A percentile compares a stretch with the other conserved stretches of the same genome.
Evolutionary conservation across 1,284 basidiomycete species (phyloP).

Genomic region (Cutaneotrichosporon cyanovorans): DNA sequence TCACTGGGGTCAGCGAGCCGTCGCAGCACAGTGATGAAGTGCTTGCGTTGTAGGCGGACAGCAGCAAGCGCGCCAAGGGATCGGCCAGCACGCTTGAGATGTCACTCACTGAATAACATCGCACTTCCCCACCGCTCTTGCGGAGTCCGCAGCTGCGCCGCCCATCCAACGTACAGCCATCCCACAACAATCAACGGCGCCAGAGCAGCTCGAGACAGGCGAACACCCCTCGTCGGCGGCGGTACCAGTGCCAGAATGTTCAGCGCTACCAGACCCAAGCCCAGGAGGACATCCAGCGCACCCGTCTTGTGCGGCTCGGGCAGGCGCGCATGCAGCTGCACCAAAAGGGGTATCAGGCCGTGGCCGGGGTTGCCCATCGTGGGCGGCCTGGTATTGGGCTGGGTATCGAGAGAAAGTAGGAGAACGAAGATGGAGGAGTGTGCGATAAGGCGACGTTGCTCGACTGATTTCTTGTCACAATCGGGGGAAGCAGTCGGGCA

Average conservation of each 20-base stretch:
- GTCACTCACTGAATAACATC: constrained; percentile 1
- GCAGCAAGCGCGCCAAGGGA: too few relatives aligned
- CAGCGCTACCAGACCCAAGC: constrained; percentile 4
- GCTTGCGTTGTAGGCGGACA: too few relatives aligned
- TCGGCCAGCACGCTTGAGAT: neutral
- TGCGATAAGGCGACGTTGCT: too few relatives aligned
- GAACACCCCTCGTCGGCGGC: constrained; percentile 22
- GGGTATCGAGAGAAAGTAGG: too few relatives aligned
- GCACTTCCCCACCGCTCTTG: constrained; percentile 27
- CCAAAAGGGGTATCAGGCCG: too few relatives aligned
- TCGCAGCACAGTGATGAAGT: neutral
- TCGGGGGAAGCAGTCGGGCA: too few relatives aligned
- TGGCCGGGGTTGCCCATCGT: too few relatives aligned
- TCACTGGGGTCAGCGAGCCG: constrained; percentile 3
- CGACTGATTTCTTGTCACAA: too few relatives aligned
- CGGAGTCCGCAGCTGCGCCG: constrained; percentile 12
- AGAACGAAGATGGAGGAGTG: too few relatives aligned
- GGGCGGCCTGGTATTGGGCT: too few relatives aligned
- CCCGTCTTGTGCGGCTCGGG: constrained; percentile 9
- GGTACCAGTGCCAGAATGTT: constrained; percentile 18
- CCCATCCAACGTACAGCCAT: constrained; percentile 18
- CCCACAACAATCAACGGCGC: constrained; percentile 16
- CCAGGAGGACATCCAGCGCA: constrained; percentile 6
- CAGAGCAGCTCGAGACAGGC: constrained; percentile 21
- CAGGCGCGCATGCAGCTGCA: constrained; percentile 5